Conservation (phyloP, 805 yeast species). For the Maudiozyma turicensis region DNA sequence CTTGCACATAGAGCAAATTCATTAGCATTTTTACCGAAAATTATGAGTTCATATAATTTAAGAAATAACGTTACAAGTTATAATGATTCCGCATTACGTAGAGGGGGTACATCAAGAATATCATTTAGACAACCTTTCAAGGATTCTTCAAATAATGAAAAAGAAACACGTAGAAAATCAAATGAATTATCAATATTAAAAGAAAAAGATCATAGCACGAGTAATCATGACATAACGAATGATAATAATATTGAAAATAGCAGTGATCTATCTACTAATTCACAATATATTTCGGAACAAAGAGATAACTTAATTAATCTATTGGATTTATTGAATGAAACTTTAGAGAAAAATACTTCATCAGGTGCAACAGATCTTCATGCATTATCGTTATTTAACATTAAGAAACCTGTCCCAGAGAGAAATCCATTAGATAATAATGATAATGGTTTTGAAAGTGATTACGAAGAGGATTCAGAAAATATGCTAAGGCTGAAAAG, state of each 20-base stretch:
- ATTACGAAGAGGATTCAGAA: slow-evolving; percentile 3
- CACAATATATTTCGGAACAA: slow-evolving; percentile 16
- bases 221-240: neutral
- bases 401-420: slow-evolving; percentile 23
- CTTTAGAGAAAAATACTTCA: slow-evolving; percentile 24
- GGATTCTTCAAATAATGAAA: neutral
- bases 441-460: neutral
- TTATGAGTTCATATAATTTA: slow-evolving; percentile 2
- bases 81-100: neutral
- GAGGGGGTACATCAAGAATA: neutral
- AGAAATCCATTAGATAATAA: neutral
- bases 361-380: slow-evolving; percentile 26
- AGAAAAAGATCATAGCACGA: neutral
- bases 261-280: neutral
- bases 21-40: slow-evolving; percentile 12
- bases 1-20: slow-evolving; percentile 15
- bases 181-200: neutral
- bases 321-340: slow-evolving; percentile 24
- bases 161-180: neutral
- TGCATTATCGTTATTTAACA: slow-evolving; percentile 26
- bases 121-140: slow-evolving; percentile 3
- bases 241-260: neutral
- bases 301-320: slow-evolving; percentile 23
- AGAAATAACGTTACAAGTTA: neutral
- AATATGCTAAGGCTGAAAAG: slow-evolving; percentile 14